These are phyloP conservation scores for Wickerhamiella occidentalis DNA, from an alignment of 805 yeast species.

Conservation along the genomic window DNA sequence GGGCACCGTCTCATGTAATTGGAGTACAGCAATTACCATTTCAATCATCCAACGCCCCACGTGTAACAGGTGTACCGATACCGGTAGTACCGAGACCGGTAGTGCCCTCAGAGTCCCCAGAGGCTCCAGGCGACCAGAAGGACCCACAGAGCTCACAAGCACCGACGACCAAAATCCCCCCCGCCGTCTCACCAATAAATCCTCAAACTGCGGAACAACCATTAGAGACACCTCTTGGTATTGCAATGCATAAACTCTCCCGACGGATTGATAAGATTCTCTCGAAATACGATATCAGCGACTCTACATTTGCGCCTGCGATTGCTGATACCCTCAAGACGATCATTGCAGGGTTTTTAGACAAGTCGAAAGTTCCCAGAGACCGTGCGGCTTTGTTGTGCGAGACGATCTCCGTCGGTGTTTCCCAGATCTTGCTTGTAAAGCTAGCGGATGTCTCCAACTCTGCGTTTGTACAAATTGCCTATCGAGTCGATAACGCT, in stretches of 20 bases:
- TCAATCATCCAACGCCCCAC: no score
- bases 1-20: no score
- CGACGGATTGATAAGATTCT: not conserved
- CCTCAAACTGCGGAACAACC: not conserved
- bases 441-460: not conserved
- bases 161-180: not conserved
- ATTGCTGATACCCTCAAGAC: not conserved
- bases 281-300: not conserved
- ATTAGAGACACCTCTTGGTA: not conserved
- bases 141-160: not conserved
- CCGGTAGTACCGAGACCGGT: no score
- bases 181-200: not conserved
- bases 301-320: not conserved
- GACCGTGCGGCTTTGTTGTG: constrained; percentile 1
- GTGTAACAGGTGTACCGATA: no score
- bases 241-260: not conserved
- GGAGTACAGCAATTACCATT: no score
- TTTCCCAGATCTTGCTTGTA: not conserved
- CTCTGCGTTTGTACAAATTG: not conserved
- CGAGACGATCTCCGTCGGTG: constrained; percentile 1
- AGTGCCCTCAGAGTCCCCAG: no score
- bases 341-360: not conserved
- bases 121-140: no score
- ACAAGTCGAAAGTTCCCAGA: not conserved
- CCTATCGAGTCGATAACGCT: not conserved